Conservation (phyloP, 192 early-diverging fungal species). For the Linderina pennispora region DNA sequence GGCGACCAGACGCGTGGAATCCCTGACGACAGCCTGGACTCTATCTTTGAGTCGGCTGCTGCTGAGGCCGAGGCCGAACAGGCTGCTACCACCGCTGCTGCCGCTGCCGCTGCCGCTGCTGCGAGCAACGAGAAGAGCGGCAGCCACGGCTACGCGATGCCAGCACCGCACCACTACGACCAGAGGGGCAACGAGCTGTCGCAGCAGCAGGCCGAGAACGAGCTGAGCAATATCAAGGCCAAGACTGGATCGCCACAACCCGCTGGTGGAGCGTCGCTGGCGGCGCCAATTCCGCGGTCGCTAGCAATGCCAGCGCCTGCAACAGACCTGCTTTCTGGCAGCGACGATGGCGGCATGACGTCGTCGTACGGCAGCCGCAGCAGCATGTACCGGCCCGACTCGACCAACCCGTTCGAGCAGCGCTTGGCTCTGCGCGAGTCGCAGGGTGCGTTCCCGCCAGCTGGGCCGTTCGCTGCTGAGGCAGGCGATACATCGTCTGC, state of each 20-base stretch:
- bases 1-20: too few relatives aligned
- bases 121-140: slow-evolving; percentile 7
- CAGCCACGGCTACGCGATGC: slow-evolving; percentile 12
- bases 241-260: too few relatives aligned
- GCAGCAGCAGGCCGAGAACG: neutral
- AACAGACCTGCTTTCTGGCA: too few relatives aligned
- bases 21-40: slow-evolving; percentile 46
- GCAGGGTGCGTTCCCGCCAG: slow-evolving; percentile 44
- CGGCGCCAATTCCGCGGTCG: too few relatives aligned
- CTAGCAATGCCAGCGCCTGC: too few relatives aligned
- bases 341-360: too few relatives aligned
- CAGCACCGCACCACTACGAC: slow-evolving; percentile 20
- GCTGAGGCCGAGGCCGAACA: slow-evolving; percentile 42
- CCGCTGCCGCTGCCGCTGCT: slow-evolving; percentile 1
- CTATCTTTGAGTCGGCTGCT: slow-evolving; percentile 42
- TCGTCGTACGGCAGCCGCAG: slow-evolving; percentile 14
- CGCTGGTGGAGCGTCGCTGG: neutral
- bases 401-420: slow-evolving; percentile 46
- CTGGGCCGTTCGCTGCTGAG: slow-evolving; percentile 32
- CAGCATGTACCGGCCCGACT: slow-evolving; percentile 35
- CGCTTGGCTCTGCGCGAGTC: slow-evolving; percentile 42
- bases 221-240: neutral
- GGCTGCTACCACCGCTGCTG: slow-evolving; percentile 17
- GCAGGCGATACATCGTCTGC: slow-evolving; percentile 19
- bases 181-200: slow-evolving; percentile 1